Evolutionary conservation across 495 filamentous ascomycete genomes (phyloP).

Genomic region (Poronia punctata): DNA sequence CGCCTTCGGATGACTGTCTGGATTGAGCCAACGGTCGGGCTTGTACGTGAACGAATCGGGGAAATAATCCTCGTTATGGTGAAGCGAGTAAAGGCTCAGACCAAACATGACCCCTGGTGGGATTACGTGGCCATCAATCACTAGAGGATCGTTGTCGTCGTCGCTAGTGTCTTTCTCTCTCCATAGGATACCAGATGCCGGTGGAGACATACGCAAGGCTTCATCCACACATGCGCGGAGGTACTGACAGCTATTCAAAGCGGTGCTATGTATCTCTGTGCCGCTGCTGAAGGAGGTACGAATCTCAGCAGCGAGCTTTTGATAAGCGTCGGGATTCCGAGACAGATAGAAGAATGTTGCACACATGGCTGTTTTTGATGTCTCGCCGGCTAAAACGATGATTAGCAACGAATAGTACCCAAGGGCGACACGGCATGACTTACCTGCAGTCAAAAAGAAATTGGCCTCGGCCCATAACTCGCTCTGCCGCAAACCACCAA

Average conservation of each 20-base stretch:
- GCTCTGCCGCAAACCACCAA: not conserved
- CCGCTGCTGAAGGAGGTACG: constrained; percentile 25
- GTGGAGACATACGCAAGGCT: constrained; percentile 48
- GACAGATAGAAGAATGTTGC: constrained; percentile 10
- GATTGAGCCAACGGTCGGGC: constrained; percentile 38
- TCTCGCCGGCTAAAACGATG: constrained; percentile 8
- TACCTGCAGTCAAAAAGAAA: constrained; percentile 13
- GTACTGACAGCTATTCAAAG: constrained; percentile 41
- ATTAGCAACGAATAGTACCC: not conserved
- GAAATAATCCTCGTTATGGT: constrained; percentile 43
- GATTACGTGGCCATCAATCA: constrained; percentile 44
- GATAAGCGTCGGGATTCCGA: constrained; percentile 30
- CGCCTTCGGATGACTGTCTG: constrained; percentile 1
- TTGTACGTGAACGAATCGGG: constrained; percentile 31
- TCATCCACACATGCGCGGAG: constrained; percentile 51
- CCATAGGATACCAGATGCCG: constrained; percentile 39
- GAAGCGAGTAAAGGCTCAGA: constrained; percentile 46
- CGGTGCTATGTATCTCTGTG: constrained; percentile 31
- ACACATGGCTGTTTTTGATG: not conserved
- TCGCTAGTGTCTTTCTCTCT: constrained; percentile 20
- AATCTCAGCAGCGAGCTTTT: constrained; percentile 33
- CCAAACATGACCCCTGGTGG: constrained; percentile 46
- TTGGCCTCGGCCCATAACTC: constrained; percentile 14
- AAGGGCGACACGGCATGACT: constrained; percentile 1
- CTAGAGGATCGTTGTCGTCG: constrained; percentile 34